Evolutionary conservation across 768 basidiomycete species (phyloP).

Genomic region (Hygrophorus pudorinus): DNA sequence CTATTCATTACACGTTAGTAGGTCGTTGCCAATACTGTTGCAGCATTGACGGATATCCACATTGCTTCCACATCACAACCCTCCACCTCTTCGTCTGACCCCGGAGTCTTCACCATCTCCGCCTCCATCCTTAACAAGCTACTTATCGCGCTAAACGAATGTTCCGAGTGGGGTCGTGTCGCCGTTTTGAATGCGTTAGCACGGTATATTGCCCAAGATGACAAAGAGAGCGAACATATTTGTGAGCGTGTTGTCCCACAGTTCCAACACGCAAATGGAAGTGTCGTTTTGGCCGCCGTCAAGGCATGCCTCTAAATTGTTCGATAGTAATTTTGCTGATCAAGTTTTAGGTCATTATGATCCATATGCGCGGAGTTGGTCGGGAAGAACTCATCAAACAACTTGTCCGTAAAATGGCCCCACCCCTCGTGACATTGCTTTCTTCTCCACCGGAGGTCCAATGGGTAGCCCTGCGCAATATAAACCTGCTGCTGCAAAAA

Average conservation of each 20-base stretch:
- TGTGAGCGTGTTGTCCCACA: slow-evolving; percentile 98
- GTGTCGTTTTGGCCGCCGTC: slow-evolving; percentile 93
- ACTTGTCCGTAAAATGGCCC: slow-evolving; percentile 93
- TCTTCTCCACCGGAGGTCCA: slow-evolving; percentile 97
- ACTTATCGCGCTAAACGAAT: slow-evolving; percentile 92
- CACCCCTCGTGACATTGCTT: slow-evolving; percentile 88
- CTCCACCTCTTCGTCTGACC: slow-evolving; percentile 45
- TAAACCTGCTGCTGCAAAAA: slow-evolving; percentile 94
- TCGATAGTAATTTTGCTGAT: not conserved
- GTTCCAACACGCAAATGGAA: slow-evolving; percentile 94
- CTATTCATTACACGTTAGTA: slow-evolving; percentile 19
- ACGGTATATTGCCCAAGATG: slow-evolving; percentile 75
- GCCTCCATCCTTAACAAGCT: slow-evolving; percentile 76
- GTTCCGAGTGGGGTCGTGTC: slow-evolving; percentile 98
- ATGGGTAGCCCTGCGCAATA: slow-evolving; percentile 95
- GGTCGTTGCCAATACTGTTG: slow-evolving; percentile 97
- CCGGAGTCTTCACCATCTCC: slow-evolving; percentile 77
- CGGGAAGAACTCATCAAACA: slow-evolving; percentile 80
- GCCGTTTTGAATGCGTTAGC: slow-evolving; percentile 83
- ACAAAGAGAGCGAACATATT: slow-evolving; percentile 96
- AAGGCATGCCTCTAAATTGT: slow-evolving; percentile 43
- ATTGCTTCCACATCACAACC: slow-evolving; percentile 50
- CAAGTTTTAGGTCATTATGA: slow-evolving; percentile 80
- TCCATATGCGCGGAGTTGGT: slow-evolving; percentile 78
- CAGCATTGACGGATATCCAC: slow-evolving; percentile 90